Conservation (phyloP, 306 rosid species). For the Hylodesmum podocarpum region DNA sequence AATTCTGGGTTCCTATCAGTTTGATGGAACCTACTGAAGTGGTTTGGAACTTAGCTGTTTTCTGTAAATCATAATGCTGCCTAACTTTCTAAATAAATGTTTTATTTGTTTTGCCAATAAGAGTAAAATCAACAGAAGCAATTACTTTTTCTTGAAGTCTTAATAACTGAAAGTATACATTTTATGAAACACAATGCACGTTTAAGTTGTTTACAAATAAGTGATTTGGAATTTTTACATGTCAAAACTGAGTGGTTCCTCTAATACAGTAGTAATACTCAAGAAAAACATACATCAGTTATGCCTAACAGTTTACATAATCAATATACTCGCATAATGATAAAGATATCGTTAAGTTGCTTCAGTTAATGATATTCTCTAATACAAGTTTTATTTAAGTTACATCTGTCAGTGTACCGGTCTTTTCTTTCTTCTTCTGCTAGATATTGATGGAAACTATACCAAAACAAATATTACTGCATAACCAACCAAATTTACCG, state of each 20-base stretch:
- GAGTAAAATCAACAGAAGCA: too few relatives aligned
- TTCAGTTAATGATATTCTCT: not conserved
- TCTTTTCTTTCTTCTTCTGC: not conserved
- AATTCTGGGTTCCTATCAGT: too few relatives aligned
- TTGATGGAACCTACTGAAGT: not conserved
- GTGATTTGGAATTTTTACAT: not conserved
- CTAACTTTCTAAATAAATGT: not conserved
- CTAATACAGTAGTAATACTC: not conserved
- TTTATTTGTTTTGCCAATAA: not conserved
- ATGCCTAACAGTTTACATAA: not conserved
- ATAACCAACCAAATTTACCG: constrained; percentile 5
- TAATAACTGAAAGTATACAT: not conserved
- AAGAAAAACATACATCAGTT: not conserved
- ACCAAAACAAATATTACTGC: not conserved
- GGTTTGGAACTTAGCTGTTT: not conserved
- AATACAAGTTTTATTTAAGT: not conserved
- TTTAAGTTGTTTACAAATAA: too few relatives aligned
- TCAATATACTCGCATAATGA: not conserved
- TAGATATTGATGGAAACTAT: not conserved
- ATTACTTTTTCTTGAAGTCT: not conserved
- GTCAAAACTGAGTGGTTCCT: not conserved
- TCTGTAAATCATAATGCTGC: not conserved
- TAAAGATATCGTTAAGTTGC: not conserved
- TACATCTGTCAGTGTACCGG: not conserved
- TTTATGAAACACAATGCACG: not conserved